phyloP scores from a whole-genome alignment of 768 basidiomycete species.

The Lactarius indigo region DNA sequence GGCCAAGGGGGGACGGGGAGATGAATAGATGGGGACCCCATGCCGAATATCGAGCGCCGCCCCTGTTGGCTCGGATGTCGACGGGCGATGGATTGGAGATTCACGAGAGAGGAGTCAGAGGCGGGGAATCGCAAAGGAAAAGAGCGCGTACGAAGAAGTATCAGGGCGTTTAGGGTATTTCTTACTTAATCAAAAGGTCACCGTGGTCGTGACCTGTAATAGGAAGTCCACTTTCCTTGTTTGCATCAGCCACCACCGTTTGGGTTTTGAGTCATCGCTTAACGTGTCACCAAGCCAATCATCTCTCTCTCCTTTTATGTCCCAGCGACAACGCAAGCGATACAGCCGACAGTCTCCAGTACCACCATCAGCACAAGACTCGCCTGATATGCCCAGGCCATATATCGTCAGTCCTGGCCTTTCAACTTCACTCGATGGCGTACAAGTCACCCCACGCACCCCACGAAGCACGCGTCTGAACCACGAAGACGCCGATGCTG shows the following conservation, averaged over 20 bases:
- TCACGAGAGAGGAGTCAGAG: neutral
- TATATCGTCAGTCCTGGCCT: neutral
- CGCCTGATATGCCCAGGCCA: neutral
- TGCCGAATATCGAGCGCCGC: constrained; percentile 13
- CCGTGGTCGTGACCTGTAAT: neutral
- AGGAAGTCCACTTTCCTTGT: constrained; percentile 1
- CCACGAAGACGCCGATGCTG: neutral
- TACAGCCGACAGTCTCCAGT: constrained; percentile 1
- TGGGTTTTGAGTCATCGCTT: neutral
- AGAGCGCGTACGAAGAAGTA: constrained; percentile 15
- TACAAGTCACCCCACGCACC: constrained; percentile 22
- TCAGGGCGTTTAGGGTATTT: constrained; percentile 4
- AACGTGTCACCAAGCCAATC: neutral
- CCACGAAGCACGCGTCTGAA: neutral
- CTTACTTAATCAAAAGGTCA: neutral
- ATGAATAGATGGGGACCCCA: constrained; percentile 7
- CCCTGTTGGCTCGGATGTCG: constrained; percentile 21
- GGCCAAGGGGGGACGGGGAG: constrained; percentile 6
- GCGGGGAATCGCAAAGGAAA: constrained; percentile 11
- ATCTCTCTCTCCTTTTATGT: neutral
- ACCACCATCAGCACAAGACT: neutral
- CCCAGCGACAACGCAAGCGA: constrained; percentile 7
- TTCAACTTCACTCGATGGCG: constrained; percentile 11
- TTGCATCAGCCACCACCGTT: neutral
- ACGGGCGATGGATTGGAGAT: constrained; percentile 5